Percentiles rank a stretch among this genome's conserved stretches.
These are phyloP conservation scores for Colletotrichum costaricense DNA, from an alignment of 2,329 filamentous ascomycete species.

Conservation along the genomic window DNA sequence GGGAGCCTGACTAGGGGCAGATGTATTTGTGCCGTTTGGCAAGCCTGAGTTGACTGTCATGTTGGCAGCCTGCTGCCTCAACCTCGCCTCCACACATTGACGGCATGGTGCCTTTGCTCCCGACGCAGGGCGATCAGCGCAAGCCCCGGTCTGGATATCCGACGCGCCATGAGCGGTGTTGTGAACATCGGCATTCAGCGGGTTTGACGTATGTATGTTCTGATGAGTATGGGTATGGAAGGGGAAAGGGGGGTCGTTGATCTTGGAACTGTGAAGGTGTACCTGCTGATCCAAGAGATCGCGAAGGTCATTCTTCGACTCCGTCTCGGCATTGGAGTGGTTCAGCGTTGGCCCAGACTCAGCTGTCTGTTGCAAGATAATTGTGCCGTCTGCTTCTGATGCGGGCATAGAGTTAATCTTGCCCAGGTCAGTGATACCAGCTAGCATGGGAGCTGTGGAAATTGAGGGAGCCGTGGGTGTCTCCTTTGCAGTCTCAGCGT, in stretches of 20 bases:
- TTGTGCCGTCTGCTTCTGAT: neutral
- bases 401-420: neutral
- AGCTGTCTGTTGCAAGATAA: neutral
- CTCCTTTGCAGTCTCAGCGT: conserved; percentile 32
- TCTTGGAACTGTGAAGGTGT: neutral
- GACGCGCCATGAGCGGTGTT: neutral
- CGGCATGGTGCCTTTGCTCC: conserved; percentile 29
- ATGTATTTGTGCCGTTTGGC: neutral
- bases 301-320: neutral
- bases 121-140: conserved; percentile 3
- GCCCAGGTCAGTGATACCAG: conserved; percentile 8
- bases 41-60: conserved; percentile 3
- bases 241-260: neutral
- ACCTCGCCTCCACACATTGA: conserved; percentile 31
- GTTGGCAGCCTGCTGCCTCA: conserved; percentile 30
- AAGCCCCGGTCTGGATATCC: neutral
- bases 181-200: neutral
- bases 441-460: neutral
- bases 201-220: neutral
- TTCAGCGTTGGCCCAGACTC: neutral
- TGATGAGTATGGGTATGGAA: neutral
- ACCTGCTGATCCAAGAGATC: neutral
- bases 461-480: neutral
- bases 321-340: neutral
- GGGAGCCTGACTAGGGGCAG: neutral